phyloP scores from a whole-genome alignment of 1,139 yeast genomes.

The Pichia cactophila region DNA sequence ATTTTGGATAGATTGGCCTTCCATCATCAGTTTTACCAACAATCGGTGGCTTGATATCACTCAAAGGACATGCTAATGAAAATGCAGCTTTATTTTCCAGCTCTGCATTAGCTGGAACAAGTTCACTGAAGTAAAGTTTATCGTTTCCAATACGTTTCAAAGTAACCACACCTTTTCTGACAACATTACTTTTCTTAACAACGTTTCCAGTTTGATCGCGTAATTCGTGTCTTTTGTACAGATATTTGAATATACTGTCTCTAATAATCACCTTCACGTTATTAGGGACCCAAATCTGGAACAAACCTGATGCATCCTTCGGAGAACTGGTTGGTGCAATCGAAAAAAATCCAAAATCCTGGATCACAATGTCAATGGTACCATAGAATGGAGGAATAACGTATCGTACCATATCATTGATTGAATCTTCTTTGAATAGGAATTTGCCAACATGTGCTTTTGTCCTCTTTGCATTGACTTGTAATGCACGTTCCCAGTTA shows the following conservation, averaged over 20 bases:
- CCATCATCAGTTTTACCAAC: background rate
- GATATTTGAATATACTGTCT: slow-evolving; percentile 31
- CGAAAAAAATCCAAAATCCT: slow-evolving; percentile 61
- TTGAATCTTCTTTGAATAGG: slow-evolving; percentile 29
- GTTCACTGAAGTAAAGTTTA: slow-evolving; percentile 18
- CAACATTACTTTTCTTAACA: slow-evolving; percentile 12
- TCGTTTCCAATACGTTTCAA: slow-evolving; percentile 14
- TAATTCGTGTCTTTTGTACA: slow-evolving; percentile 19
- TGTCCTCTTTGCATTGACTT: slow-evolving; percentile 16
- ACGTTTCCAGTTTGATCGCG: slow-evolving; percentile 15
- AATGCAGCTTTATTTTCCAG: slow-evolving; percentile 14
- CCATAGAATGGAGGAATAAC: slow-evolving; percentile 66
- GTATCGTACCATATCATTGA: slow-evolving; percentile 34
- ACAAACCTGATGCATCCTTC: slow-evolving; percentile 34
- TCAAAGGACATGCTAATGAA: slow-evolving; percentile 11
- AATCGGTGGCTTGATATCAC: slow-evolving; percentile 1
- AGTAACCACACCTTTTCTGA: slow-evolving; percentile 9
- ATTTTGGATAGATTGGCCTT: slow-evolving; percentile 5
- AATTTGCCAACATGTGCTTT: slow-evolving; percentile 29
- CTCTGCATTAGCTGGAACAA: slow-evolving; percentile 18
- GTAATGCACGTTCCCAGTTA: slow-evolving; percentile 27
- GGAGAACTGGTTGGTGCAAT: slow-evolving; percentile 43
- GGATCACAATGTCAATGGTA: slow-evolving; percentile 57
- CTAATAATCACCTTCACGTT: slow-evolving; percentile 39
- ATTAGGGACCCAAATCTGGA: slow-evolving; percentile 42